These are phyloP conservation scores for Trichosporon sp. DNA, from an alignment of 1,284 basidiomycete genomes.

Conservation along the genomic window DNA sequence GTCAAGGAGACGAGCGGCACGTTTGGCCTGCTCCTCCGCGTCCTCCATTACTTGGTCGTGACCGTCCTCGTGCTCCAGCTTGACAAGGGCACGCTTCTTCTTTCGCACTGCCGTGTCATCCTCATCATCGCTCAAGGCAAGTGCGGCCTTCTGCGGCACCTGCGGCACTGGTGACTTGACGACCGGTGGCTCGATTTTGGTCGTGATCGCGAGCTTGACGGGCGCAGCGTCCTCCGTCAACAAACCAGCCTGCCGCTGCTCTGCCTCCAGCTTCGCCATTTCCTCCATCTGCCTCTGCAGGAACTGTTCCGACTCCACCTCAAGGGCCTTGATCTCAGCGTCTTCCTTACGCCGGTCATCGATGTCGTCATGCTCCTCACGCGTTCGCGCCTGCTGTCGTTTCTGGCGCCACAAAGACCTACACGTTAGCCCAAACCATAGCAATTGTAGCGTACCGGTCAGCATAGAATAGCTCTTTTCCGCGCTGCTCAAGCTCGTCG, in stretches of 20 bases:
- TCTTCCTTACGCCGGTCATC: slow-evolving; percentile 78
- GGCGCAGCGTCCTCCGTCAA: slow-evolving; percentile 87
- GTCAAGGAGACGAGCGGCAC: slow-evolving; percentile 73
- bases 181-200: slow-evolving; percentile 21
- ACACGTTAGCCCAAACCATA: background rate
- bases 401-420: slow-evolving; percentile 74
- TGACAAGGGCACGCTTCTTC: slow-evolving; percentile 76
- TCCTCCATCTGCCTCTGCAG: slow-evolving; percentile 86
- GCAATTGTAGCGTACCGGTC: slow-evolving; percentile 65
- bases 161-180: slow-evolving; percentile 35
- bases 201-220: slow-evolving; percentile 72
- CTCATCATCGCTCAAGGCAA: slow-evolving; percentile 72
- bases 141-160: slow-evolving; percentile 39
- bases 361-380: slow-evolving; percentile 78
- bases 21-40: slow-evolving; percentile 61
- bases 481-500: slow-evolving; percentile 73
- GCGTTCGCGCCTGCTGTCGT: slow-evolving; percentile 66
- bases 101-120: slow-evolving; percentile 72
- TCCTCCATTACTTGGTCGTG: slow-evolving; percentile 34
- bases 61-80: slow-evolving; percentile 70
- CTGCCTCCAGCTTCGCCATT: slow-evolving; percentile 79
- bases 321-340: slow-evolving; percentile 77
- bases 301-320: slow-evolving; percentile 83
- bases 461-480: slow-evolving; percentile 70
- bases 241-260: slow-evolving; percentile 82